Evolutionary conservation across 2,329 filamentous ascomycete genomes (phyloP).

Genomic region (Rhytidhysteron rufulum): DNA sequence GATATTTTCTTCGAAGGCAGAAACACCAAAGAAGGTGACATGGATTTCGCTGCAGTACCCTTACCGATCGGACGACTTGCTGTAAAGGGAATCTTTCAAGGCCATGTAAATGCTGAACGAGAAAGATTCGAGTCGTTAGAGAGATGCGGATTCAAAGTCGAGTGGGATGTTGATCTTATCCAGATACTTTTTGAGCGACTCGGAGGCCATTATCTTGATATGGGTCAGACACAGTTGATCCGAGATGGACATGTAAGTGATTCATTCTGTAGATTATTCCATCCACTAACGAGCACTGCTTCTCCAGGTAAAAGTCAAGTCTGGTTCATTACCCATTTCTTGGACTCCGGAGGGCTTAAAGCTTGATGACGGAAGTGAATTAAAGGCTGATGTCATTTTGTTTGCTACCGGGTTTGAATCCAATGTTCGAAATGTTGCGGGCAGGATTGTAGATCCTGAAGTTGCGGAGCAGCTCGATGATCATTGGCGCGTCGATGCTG

Average conservation of each 20-base stretch:
- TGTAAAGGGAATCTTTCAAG: neutral
- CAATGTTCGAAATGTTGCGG: constrained; percentile 39
- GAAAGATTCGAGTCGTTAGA: constrained; percentile 40
- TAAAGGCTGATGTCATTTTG: constrained; percentile 46
- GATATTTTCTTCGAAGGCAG: neutral
- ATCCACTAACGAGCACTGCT: no score
- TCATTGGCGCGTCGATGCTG: constrained; percentile 44
- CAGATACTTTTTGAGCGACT: constrained; percentile 40
- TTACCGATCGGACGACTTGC: neutral
- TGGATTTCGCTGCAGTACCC: neutral
- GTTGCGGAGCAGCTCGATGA: constrained; percentile 41
- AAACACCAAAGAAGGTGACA: neutral
- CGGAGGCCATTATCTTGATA: constrained; percentile 49
- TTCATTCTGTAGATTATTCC: no score
- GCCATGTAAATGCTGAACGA: constrained; percentile 18
- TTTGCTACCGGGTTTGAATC: constrained; percentile 45
- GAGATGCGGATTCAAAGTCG: constrained; percentile 40
- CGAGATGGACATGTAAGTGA: constrained; percentile 41
- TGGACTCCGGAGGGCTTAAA: constrained; percentile 39
- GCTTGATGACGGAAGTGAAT: constrained; percentile 41
- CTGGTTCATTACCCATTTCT: constrained; percentile 30
- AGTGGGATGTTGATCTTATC: constrained; percentile 25
- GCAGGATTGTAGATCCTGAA: constrained; percentile 38
- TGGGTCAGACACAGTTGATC: constrained; percentile 42
- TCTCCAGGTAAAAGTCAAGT: constrained; percentile 29